These are phyloP conservation scores for Solanum hybrid DNA, from an alignment of 305 asterid genomes.

Conservation along the genomic window DNA sequence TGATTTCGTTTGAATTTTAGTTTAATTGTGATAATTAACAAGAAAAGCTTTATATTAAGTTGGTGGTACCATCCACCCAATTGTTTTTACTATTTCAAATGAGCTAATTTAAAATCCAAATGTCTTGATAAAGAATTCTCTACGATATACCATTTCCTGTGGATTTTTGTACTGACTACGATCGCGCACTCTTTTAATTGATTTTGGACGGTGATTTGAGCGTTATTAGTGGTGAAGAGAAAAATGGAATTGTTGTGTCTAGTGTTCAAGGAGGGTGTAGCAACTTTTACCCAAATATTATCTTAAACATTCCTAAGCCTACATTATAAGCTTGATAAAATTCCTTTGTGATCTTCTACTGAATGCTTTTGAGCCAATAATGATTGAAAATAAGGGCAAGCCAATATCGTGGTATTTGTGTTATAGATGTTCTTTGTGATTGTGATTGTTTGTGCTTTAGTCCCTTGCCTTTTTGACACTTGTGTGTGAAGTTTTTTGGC, in stretches of 20 bases:
- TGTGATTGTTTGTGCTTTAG: not conserved
- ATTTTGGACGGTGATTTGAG: not conserved
- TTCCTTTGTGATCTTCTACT: not conserved
- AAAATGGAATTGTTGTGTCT: not conserved
- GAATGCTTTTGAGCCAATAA: not conserved
- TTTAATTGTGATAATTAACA: too few species aligned
- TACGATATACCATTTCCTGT: not conserved
- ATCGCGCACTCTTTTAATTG: too few species aligned
- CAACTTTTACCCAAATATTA: not conserved
- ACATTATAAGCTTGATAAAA: not conserved
- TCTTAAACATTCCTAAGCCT: not conserved
- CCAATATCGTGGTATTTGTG: not conserved
- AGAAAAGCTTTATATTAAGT: not conserved
- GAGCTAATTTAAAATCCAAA: not conserved
- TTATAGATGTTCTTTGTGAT: not conserved
- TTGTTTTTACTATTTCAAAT: too few species aligned
- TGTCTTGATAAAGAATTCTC: not conserved
- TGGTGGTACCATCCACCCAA: not conserved
- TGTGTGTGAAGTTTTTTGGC: not conserved
- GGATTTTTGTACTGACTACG: not conserved
- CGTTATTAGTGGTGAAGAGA: not conserved
- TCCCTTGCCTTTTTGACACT: not conserved
- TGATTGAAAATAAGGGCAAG: not conserved
- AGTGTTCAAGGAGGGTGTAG: not conserved
- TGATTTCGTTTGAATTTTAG: too few species aligned